These are phyloP conservation scores for Boletus bicolor DNA, from an alignment of 768 basidiomycete species.

Conservation along the genomic window DNA sequence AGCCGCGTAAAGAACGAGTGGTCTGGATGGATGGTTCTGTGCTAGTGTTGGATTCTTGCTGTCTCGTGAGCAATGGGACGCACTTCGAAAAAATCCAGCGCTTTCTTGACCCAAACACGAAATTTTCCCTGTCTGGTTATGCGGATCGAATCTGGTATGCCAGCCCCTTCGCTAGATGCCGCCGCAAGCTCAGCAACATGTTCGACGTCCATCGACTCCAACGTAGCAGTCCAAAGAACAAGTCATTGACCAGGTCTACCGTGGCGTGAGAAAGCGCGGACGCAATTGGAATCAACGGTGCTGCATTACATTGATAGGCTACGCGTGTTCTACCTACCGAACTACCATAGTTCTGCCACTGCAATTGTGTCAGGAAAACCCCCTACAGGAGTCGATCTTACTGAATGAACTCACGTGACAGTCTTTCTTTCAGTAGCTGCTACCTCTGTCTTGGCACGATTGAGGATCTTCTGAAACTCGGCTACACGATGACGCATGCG, in stretches of 20 bases:
- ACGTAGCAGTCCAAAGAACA: neutral
- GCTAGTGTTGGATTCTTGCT: conserved; percentile 5
- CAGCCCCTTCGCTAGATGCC: conserved; percentile 3
- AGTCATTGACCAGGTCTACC: neutral
- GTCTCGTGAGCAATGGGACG: conserved; percentile 15
- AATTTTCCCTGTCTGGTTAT: conserved; percentile 59
- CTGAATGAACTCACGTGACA: conserved; percentile 56
- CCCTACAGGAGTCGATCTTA: neutral
- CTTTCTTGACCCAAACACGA: conserved; percentile 47
- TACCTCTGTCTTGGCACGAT: conserved; percentile 92
- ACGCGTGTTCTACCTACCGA: conserved; percentile 35
- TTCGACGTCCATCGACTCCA: conserved; percentile 18
- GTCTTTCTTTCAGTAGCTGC: conserved; percentile 85
- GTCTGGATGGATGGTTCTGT: conserved; percentile 47
- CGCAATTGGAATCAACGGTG: neutral
- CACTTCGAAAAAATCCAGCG: conserved; percentile 54
- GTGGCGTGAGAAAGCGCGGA: conserved; percentile 21
- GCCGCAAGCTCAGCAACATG: neutral
- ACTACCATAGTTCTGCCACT: conserved; percentile 58
- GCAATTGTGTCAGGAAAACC: conserved; percentile 10
- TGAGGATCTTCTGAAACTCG: conserved; percentile 94
- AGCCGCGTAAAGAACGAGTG: conserved; percentile 59
- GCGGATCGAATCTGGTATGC: conserved; percentile 38
- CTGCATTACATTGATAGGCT: neutral
- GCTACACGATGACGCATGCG: conserved; percentile 91